Base-by-base conservation (phyloP, 2,329 filamentous ascomycete species). In the Canariomyces notabilis region DNA sequence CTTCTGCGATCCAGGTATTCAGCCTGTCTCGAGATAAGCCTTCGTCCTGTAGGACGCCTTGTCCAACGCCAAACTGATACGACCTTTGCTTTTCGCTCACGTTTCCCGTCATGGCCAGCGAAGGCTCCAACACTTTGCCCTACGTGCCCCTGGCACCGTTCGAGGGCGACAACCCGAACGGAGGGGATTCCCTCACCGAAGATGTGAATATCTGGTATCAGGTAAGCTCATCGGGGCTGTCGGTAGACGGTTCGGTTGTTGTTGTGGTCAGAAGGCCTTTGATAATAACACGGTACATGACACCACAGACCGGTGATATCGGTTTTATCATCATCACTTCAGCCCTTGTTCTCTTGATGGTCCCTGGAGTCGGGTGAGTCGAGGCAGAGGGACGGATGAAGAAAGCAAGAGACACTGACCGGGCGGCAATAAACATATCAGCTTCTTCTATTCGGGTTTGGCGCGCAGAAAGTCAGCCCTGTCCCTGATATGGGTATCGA, bases 361-460 rank as follows among this genome's bases (percentile, higher is more conserved):
- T 95, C 69, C 89, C 89, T 2, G 89, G 89, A 57, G 88, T 95
- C 58, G 89, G 87, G 61, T 77, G 67, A 63, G 74, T 67, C 26
- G 4, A n/a, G n/a, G n/a, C n/a, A n/a, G n/a, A n/a, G n/a, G n/a
- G n/a, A n/a, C n/a, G n/a, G n/a, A n/a, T 29, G 26, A 29, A 29
- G 4, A 29, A 29, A 29, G 4, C 4, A 29, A 26, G 16, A 9
- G 14, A 19, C 21, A 5, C 34, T 41, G 37, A 49, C 42, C 22
- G 22, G 20, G 21, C 18, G 14, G 19, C 46, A 44, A 37, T n/a
- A n/a, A n/a, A n/a, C n/a, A n/a, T n/a, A n/a, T n/a, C 51, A 75
- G 74, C 49, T 94, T 95, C 77, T 95, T 95, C 76, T 95, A 95
- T 70, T 94, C 88, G 11, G 89, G 89, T 51, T 81, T 95, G 16